phyloP scores from a whole-genome alignment of 2,329 filamentous ascomycete genomes.

The Elsinoe perseae region DNA sequence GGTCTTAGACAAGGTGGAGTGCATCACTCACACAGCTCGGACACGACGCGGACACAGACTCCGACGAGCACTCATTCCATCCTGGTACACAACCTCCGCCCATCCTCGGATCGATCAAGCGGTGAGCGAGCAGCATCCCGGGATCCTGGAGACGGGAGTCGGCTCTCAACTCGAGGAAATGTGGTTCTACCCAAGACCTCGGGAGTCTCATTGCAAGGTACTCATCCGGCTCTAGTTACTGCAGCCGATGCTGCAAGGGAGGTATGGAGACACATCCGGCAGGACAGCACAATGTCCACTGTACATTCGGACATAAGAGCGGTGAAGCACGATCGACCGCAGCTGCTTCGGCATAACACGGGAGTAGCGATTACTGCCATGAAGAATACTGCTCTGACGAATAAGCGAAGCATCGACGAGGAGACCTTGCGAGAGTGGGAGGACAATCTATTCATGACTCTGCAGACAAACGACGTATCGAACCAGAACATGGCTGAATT shows the following conservation, averaged over 20 bases:
- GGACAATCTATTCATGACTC: slow-evolving; percentile 6
- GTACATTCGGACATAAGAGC: not conserved
- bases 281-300: slow-evolving; percentile 15
- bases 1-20: too few species aligned
- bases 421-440: slow-evolving; percentile 34
- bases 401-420: slow-evolving; percentile 35
- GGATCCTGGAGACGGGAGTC: slow-evolving; percentile 5
- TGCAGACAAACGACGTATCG: not conserved
- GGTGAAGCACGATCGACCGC: not conserved
- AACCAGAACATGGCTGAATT: not conserved
- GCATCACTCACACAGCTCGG: too few species aligned
- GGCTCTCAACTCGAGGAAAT: slow-evolving; percentile 5
- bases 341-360: not conserved
- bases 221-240: not conserved
- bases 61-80: not conserved
- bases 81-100: not conserved
- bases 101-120: not conserved
- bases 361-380: slow-evolving; percentile 22
- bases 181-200: not conserved
- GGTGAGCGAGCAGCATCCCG: not conserved
- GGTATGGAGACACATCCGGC: slow-evolving; percentile 35
- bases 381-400: slow-evolving; percentile 29
- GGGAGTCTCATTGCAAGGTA: not conserved
- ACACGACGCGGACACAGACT: too few species aligned
- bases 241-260: slow-evolving; percentile 28